phyloP scores from a whole-genome alignment of 345 rosid species.

The Turnera subulata region DNA sequence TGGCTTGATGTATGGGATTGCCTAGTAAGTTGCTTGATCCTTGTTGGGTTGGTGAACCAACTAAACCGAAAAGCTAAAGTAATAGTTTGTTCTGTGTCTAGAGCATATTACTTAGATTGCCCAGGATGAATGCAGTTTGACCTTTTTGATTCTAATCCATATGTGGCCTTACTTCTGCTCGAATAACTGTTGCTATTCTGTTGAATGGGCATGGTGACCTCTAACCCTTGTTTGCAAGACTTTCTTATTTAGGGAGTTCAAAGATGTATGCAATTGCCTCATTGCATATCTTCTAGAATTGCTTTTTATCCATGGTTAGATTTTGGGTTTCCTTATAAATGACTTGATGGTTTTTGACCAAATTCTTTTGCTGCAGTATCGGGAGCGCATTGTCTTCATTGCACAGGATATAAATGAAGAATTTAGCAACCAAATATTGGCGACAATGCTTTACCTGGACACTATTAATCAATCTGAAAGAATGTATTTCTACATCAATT shows the following conservation, averaged over 20 bases:
- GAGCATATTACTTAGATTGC: background rate
- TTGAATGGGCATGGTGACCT: background rate
- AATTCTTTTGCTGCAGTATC: conserved; percentile 56
- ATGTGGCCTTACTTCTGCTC: background rate
- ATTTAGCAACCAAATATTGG: conserved; percentile 85
- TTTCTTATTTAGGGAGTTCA: too few species aligned
- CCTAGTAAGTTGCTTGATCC: conserved; percentile 50
- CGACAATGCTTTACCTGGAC: conserved; percentile 90
- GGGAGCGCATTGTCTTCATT: conserved; percentile 79
- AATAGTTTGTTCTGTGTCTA: background rate
- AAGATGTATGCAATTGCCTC: background rate
- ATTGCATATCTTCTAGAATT: background rate
- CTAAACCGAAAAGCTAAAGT: background rate
- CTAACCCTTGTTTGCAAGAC: background rate
- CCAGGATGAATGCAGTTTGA: background rate
- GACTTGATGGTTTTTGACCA: conserved; percentile 4
- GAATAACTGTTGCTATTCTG: background rate
- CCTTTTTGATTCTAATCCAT: background rate
- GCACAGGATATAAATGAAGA: conserved; percentile 77
- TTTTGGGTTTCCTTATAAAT: conserved; percentile 3
- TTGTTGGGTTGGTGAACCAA: background rate
- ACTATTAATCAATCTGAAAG: conserved; percentile 62
- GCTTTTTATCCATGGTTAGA: background rate
- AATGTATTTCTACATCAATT: conserved; percentile 62
- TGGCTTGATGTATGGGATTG: conserved; percentile 93